Conservation (phyloP, 495 filamentous ascomycete species). For the Cetradonia linearis region DNA sequence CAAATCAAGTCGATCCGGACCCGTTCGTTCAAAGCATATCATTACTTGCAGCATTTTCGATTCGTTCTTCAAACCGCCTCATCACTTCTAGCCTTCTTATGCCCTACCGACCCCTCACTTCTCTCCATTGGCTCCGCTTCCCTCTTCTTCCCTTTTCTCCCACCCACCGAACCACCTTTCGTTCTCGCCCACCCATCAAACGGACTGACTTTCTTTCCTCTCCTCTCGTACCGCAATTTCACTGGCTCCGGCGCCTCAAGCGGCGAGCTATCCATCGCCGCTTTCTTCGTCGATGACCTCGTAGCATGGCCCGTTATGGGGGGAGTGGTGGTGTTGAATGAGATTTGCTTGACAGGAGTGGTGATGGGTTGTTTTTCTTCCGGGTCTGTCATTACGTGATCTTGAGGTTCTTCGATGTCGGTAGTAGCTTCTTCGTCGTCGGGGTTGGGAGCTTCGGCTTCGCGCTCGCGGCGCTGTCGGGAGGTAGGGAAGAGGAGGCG, state of each 20-base stretch:
- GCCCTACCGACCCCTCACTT: constrained; percentile 26
- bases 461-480: constrained; percentile 28
- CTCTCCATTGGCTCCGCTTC: constrained; percentile 29
- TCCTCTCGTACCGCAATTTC: constrained; percentile 13
- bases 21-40: not conserved
- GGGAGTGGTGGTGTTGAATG: constrained; percentile 44
- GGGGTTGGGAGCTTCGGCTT: constrained; percentile 34
- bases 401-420: constrained; percentile 46
- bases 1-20: too few relatives aligned
- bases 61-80: not conserved
- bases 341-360: constrained; percentile 41
- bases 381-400: constrained; percentile 23
- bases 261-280: constrained; percentile 11
- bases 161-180: constrained; percentile 35
- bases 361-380: constrained; percentile 25
- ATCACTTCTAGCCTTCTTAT: constrained; percentile 12
- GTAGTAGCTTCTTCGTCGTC: constrained; percentile 45
- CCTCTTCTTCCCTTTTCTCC: constrained; percentile 36
- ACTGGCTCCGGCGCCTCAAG: constrained; percentile 22
- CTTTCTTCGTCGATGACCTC: constrained; percentile 30
- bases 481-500: constrained; percentile 69
- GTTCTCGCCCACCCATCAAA: constrained; percentile 57
- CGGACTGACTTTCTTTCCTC: constrained; percentile 42
- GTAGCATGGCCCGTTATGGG: constrained; percentile 46
- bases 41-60: not conserved